These are phyloP conservation scores for Coemansia sp. DNA, from an alignment of 192 early-diverging fungal species.

Conservation along the genomic window DNA sequence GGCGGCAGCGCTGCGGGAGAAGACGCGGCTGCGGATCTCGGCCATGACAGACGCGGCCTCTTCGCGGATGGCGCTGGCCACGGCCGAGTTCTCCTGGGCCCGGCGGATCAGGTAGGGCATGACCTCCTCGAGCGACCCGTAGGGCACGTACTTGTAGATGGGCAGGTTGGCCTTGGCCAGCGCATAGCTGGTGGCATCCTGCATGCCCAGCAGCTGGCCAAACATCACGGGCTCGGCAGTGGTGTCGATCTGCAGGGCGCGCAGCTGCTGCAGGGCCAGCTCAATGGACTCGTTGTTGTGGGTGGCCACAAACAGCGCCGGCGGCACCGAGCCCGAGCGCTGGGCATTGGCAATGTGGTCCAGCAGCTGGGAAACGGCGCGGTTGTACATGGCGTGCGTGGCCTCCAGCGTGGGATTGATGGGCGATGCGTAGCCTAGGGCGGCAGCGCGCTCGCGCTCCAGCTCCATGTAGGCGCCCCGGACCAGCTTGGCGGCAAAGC, in stretches of 20 bases:
- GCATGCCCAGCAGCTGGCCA: conserved; percentile 93
- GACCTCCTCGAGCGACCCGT: conserved; percentile 84
- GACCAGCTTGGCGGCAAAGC: conserved; percentile 84
- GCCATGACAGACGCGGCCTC: conserved; percentile 61
- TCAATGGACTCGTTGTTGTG: conserved; percentile 85
- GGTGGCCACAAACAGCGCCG: conserved; percentile 78
- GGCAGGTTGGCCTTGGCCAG: conserved; percentile 73
- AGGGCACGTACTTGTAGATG: conserved; percentile 92
- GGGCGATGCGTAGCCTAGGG: conserved; percentile 70
- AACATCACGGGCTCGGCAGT: conserved; percentile 72
- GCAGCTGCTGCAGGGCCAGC: conserved; percentile 62
- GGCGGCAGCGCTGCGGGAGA: neutral
- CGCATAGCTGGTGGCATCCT: conserved; percentile 81
- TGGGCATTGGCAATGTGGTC: conserved; percentile 54
- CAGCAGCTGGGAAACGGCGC: conserved; percentile 70
- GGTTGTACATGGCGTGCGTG: conserved; percentile 84
- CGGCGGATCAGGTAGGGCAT: conserved; percentile 92
- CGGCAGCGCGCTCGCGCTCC: conserved; percentile 67
- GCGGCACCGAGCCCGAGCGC: conserved; percentile 27
- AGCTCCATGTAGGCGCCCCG: conserved; percentile 82
- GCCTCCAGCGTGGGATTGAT: conserved; percentile 74
- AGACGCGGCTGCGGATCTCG: conserved; percentile 55
- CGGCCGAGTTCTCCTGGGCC: conserved; percentile 89
- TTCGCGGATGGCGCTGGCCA: conserved; percentile 61
- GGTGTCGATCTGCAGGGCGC: conserved; percentile 55